These are phyloP conservation scores for Botryosphaeria agaves DNA, from an alignment of 2,329 filamentous ascomycete genomes.

Conservation along the genomic window DNA sequence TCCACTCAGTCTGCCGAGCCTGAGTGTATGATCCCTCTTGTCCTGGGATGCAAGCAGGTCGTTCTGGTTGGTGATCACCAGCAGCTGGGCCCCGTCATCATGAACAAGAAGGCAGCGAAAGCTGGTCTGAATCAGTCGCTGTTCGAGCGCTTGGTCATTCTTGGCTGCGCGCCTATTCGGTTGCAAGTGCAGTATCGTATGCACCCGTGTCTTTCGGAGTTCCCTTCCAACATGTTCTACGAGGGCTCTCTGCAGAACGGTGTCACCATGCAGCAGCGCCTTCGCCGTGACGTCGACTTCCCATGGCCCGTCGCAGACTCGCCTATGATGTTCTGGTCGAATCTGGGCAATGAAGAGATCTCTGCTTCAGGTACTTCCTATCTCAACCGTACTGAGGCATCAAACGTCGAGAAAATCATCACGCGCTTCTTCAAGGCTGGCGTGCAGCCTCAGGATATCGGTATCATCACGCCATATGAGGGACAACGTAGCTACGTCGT, in stretches of 20 bases:
- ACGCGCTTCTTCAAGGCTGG: constrained; percentile 98
- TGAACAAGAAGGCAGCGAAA: constrained; percentile 99
- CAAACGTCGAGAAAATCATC: constrained; percentile 96
- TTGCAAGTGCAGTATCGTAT: constrained; percentile 97
- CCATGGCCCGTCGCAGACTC: constrained; percentile 89
- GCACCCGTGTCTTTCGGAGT: constrained; percentile 93
- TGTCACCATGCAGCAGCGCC: constrained; percentile 72
- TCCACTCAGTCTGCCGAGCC: constrained; percentile 96
- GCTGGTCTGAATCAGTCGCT: constrained; percentile 96
- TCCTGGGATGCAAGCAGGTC: constrained; percentile 94
- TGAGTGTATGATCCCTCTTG: constrained; percentile 96
- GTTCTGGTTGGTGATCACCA: constrained; percentile 98
- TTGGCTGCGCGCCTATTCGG: constrained; percentile 80
- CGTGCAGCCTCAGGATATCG: constrained; percentile 83
- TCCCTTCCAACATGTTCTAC: constrained; percentile 99
- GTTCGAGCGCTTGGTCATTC: constrained; percentile 86
- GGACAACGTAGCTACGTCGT: constrained; percentile 97
- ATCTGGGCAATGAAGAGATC: constrained; percentile 93
- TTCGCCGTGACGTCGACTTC: constrained; percentile 90
- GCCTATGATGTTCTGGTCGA: constrained; percentile 99
- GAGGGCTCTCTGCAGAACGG: constrained; percentile 94
- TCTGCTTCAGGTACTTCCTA: constrained; percentile 96
- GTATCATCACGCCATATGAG: constrained; percentile 97
- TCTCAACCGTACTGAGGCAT: constrained; percentile 90
- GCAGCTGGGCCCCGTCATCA: constrained; percentile 93